Evolutionary conservation across 75 land plant species (phyloP).

Genomic region (Selaginella moellendorffii): DNA sequence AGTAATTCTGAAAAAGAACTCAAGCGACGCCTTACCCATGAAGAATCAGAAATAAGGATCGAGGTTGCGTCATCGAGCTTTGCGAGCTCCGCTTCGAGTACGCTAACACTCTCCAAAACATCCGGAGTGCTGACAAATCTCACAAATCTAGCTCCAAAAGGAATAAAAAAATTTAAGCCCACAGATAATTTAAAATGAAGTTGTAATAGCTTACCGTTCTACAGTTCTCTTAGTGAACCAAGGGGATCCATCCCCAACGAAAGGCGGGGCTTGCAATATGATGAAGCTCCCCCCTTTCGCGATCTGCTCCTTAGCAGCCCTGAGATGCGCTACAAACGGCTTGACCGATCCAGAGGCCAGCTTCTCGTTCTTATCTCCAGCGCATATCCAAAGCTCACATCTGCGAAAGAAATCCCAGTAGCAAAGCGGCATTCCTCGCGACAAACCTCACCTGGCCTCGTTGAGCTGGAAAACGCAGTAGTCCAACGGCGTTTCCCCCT

Average conservation of each 20-base stretch:
- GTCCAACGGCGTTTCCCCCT: conserved; percentile 48
- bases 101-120: conserved; percentile 53
- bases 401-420: conserved; percentile 21
- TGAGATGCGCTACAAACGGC: conserved; percentile 57
- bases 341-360: conserved; percentile 67
- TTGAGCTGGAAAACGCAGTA: conserved; percentile 57
- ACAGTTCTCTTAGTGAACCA: conserved; percentile 88
- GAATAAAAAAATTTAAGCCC: not conserved
- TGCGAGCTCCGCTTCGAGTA: conserved; percentile 15
- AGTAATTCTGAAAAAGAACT: too few species aligned
- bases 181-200: not conserved
- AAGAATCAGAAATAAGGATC: conserved; percentile 6
- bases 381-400: conserved; percentile 63
- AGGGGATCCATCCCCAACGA: conserved; percentile 18
- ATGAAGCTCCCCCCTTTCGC: conserved; percentile 29
- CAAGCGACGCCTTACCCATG: not conserved
- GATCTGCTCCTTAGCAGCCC: conserved; percentile 59
- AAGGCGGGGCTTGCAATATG: conserved; percentile 41
- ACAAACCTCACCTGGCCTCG: not conserved
- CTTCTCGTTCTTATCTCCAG: conserved; percentile 53
- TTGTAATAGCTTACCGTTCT: conserved; percentile 34
- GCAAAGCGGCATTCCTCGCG: not conserved
- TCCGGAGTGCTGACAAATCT: conserved; percentile 2
- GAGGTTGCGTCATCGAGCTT: not conserved
- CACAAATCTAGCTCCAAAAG: conserved; percentile 1